Base-by-base conservation (phyloP, 2,329 filamentous ascomycete genomes). In the Fusarium nurragi region DNA sequence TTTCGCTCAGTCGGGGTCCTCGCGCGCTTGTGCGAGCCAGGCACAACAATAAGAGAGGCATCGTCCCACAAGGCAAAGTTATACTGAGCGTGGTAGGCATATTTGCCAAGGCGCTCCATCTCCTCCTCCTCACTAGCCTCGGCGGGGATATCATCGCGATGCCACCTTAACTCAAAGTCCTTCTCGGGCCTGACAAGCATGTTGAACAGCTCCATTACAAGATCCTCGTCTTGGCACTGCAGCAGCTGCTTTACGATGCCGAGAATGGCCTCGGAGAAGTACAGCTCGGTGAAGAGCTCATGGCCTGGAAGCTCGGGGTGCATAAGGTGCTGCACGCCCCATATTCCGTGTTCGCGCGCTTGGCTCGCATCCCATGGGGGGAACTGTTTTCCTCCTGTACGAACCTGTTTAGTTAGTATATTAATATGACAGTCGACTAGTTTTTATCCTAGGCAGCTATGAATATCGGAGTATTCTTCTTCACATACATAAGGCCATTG, bases 131-230 rank as follows among this genome's bases (percentile, higher is more conserved):
- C 73, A 0, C 81, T 83, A 0, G 88, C 91, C 1, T 83, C 81
- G n/a, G 88, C 83, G 4, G 88, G 81, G 43, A 97, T 89, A 73
- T 96, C 92, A 73, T 97, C 93, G 28, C 93, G 82, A 75, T 97
- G 93, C 93, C 93, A 97, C 45, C 89, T 81, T 46, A 97, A 83
- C 71, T 86, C 87, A 71, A 94, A 97, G 66, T 90, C 86, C 4
- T 73, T 68, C 36, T 88, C 87, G 0, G 93, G 93, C 6, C 90
- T 82, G 14, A 96, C 88, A 9, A 97, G 87, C 77, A 97, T 83
- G 74, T 97, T 97, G 78, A 93, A 93, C 18, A 97, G 80, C 77
- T 97, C 93, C 88, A 97, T 91, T 36, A 94, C 90, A 21, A 97
- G 80, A 2, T 88, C 81, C 6, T 90, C 86, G 30, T 88, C 85